Evolutionary conservation across 768 basidiomycete species (phyloP), one percentile per base, ranked within the genome.

Genomic region (Russula olivacea): DNA sequence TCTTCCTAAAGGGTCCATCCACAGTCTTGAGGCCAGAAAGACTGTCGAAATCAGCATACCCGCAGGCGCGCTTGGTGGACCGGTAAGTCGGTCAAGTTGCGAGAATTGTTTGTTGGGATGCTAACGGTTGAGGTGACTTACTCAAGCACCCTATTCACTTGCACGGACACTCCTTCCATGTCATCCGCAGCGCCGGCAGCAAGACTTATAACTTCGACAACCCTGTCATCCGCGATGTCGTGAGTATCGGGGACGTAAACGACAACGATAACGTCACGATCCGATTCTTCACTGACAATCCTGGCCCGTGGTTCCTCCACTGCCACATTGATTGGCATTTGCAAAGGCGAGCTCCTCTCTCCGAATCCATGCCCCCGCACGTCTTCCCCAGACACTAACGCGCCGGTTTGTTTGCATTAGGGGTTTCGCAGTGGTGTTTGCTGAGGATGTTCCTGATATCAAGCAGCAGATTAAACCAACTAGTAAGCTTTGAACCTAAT

Each of bases 201-300:
- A 17, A 59, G 55, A 61, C 64, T 5, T 64, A 61, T 25, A 69
- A 69, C 53, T 69, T 23, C 15, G 49, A 60, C 30, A 61, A 68
- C 32, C 68, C 68, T 4, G 49, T 60, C 38, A 4, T 32, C 15
- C 66, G 67, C n/a, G 67, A 68, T 45, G 61, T 63, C 15, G 66
- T 68, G 19, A 60, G 40, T 28, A 55, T 43, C 9, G 55, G 55
- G 9, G 5, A 19, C 19, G 1, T 12, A 1, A 11, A 11, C 15
- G 38, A 15, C 5, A 17, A 17, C 30, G 61, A 62, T 8, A 68
- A 68, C 15, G 64, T 68, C 17, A 64, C 68, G 47, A 61, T 74
- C 54, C 65, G 73, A 19, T 71, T 72, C 55, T 50, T 66, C 1
- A 71, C 71, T 3, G 72, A 71, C 62, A 71, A 55, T n/a, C 40